Evolutionary conservation across 257 asterid species (phyloP).

Genomic region (Fraxinus pennsylvanica): DNA sequence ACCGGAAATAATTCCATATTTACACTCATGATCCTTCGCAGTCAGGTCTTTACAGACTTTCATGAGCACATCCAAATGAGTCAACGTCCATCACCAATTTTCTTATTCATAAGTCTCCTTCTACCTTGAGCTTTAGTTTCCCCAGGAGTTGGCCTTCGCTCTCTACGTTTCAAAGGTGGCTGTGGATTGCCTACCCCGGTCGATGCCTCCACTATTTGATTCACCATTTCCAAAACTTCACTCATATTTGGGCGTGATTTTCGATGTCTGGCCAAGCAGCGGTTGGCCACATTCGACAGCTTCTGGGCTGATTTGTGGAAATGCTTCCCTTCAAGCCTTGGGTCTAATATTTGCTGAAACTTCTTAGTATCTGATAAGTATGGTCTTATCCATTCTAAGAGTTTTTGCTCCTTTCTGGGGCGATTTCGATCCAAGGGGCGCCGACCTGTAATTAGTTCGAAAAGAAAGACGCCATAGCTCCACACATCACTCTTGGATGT

Average conservation of each 20-base stretch:
- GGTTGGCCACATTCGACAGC: conserved; percentile 84
- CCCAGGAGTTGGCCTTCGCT: conserved; percentile 8
- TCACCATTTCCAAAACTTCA: conserved; percentile 75
- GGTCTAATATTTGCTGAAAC: conserved; percentile 79
- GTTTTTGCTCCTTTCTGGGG: conserved; percentile 85
- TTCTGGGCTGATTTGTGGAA: conserved; percentile 70
- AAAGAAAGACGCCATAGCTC: conserved; percentile 93
- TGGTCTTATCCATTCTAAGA: conserved; percentile 80
- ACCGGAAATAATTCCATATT: background rate
- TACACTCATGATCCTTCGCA: background rate
- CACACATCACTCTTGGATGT: conserved; percentile 90
- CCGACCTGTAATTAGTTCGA: conserved; percentile 89
- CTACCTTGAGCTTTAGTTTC: background rate
- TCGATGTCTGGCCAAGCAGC: conserved; percentile 68
- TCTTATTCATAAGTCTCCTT: conserved; percentile 28
- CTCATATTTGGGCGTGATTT: conserved; percentile 94
- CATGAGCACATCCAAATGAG: conserved; percentile 54
- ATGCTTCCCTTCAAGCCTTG: conserved; percentile 66
- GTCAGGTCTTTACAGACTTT: conserved; percentile 52
- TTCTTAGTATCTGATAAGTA: conserved; percentile 72
- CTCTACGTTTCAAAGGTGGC: conserved; percentile 41
- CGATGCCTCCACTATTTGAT: conserved; percentile 57
- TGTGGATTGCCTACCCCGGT: conserved; percentile 47
- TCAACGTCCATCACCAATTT: conserved; percentile 56
- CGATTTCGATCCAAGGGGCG: conserved; percentile 83